Evolutionary conservation across 768 basidiomycete species (phyloP).

Genomic region (Paxillus involutus): DNA sequence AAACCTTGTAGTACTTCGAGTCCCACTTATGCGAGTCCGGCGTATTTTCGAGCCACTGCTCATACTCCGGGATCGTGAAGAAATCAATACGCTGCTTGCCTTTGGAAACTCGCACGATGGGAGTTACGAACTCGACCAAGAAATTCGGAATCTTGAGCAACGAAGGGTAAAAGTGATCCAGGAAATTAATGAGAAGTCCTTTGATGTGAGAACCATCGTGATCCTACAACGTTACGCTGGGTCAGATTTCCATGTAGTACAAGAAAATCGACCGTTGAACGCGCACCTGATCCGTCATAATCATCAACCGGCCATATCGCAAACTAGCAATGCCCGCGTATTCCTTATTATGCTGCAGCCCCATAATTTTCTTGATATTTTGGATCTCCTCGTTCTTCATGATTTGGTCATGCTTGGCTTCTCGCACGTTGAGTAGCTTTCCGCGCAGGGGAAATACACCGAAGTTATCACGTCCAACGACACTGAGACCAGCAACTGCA

Average conservation of each 20-base stretch:
- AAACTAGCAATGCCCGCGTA: conserved; percentile 68
- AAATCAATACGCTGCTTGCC: conserved; percentile 80
- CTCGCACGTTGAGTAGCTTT: conserved; percentile 95
- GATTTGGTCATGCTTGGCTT: conserved; percentile 93
- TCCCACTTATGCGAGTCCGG: conserved; percentile 80
- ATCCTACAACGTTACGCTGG: conserved; percentile 56
- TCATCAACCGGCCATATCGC: conserved; percentile 95
- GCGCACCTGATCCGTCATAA: conserved; percentile 97
- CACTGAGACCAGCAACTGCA: conserved; percentile 90
- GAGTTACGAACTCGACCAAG: conserved; percentile 97
- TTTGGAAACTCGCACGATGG: conserved; percentile 91
- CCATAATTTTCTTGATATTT: conserved; percentile 98
- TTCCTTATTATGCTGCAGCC: conserved; percentile 90
- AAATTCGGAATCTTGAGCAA: conserved; percentile 88
- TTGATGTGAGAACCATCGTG: conserved; percentile 99
- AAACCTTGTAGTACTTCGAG: conserved; percentile 95
- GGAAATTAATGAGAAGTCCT: conserved; percentile 96
- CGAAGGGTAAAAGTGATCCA: conserved; percentile 96
- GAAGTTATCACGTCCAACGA: conserved; percentile 95
- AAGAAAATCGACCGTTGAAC: conserved; percentile 17
- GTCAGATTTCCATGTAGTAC: not conserved
- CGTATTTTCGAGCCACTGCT: conserved; percentile 84
- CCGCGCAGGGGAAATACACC: conserved; percentile 98
- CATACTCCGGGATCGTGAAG: conserved; percentile 97
- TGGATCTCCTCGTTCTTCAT: conserved; percentile 98